Base-by-base conservation (phyloP, 371 early-diverging fungal species). In the Haplosporangium sp. region DNA sequence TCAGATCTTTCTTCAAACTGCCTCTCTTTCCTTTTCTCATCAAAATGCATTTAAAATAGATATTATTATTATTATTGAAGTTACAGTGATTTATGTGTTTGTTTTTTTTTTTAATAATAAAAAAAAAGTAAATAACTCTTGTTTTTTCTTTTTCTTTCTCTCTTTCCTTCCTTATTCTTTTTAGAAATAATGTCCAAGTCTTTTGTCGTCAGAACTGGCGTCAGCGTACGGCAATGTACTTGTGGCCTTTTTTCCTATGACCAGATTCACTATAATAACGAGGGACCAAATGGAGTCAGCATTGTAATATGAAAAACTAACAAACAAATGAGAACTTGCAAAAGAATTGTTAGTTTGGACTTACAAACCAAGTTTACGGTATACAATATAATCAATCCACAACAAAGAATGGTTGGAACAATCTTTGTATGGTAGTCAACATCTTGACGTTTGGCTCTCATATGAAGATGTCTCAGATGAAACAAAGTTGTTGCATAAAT, bases 361-460 rank as follows among this genome's bases (percentile, higher is more conserved):
- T 67, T 73, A 77, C 78, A 0, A n/a, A 67, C 17, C 47, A 72
- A 69, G 60, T 77, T 77, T 63, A 58, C 40, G 1, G 17, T 34
- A 10, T 77, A 77, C 19, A 77, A 34, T 9, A 27, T 0, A 38
- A 77, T 39, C 53, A 77, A 52, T 5, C 48, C 72, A 8, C 73
- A 0, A 27, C 58, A 42, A 6, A 77, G 50, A 8, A 73, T 4
- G 1, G 78, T 66, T 1, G 78, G 78, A 37, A 73, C 40, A 20
- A 13, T 5, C 2, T 58, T 53, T 44, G n/a, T 56, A 39, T 61
- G 64, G 42, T 73, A 77, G 3, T 66, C 44, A 10, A 72, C 67
- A 55, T 77, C 78, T n/a, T 65, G 61, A n/a, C 78, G 60, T 56
- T 77, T 77, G 38, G 65, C 63, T 39, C 72, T 10, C 78, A 77